These are phyloP conservation scores for Bocquillonia castaneifolia DNA, from an alignment of 441 rosid species.

Conservation along the genomic window DNA sequence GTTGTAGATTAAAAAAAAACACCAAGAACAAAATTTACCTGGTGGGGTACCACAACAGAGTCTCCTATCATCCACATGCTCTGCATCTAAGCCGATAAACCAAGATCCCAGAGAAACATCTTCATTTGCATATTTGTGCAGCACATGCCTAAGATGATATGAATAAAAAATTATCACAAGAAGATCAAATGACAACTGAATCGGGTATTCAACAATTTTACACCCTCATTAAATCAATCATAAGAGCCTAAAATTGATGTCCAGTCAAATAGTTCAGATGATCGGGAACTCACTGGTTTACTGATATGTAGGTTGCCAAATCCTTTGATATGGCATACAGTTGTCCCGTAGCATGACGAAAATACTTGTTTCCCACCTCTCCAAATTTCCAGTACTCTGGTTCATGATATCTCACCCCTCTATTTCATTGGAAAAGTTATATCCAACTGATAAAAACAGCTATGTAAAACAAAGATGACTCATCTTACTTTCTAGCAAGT, in stretches of 20 bases:
- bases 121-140: conserved; percentile 81
- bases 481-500: conserved; percentile 57
- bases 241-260: conserved; percentile 2
- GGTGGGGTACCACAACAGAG: conserved; percentile 72
- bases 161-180: conserved; percentile 8
- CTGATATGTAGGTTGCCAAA: conserved; percentile 62
- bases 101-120: conserved; percentile 86
- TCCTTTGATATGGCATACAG: conserved; percentile 77
- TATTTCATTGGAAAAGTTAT: conserved; percentile 28
- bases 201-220: background rate
- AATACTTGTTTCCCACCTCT: conserved; percentile 63
- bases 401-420: conserved; percentile 81
- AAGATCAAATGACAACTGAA: conserved; percentile 7
- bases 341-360: conserved; percentile 90
- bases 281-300: conserved; percentile 53
- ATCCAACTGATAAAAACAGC: background rate
- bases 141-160: conserved; percentile 43
- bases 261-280: background rate
- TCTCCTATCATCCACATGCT: conserved; percentile 62
- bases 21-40: conserved; percentile 34
- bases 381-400: conserved; percentile 95
- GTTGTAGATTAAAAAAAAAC: background rate
- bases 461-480: background rate
- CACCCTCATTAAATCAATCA: background rate
- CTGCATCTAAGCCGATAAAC: conserved; percentile 79